phyloP scores from a whole-genome alignment of 2,329 filamentous ascomycete species.

The Trichoderma cornu-damae region DNA sequence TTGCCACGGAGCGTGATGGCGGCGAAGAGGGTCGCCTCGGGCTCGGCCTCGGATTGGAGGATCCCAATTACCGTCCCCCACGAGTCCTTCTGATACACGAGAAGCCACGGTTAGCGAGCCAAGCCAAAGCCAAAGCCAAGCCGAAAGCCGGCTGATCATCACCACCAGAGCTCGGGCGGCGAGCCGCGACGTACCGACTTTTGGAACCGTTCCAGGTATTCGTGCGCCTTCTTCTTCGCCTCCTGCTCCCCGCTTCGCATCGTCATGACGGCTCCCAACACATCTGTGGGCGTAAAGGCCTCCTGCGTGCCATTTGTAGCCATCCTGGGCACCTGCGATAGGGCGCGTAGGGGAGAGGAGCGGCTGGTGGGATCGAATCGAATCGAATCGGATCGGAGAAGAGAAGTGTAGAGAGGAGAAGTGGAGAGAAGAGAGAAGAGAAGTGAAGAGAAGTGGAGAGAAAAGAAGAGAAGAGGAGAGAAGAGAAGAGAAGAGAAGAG shows the following conservation, averaged over 20 bases:
- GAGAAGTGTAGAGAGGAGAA: constrained; percentile 3
- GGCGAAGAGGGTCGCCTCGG: constrained; percentile 88
- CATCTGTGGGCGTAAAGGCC: constrained; percentile 67
- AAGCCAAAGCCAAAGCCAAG: neutral
- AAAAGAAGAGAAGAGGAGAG: too few relatives aligned
- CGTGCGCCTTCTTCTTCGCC: constrained; percentile 83
- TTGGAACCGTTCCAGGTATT: constrained; percentile 91
- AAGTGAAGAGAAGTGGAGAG: constrained; percentile 3
- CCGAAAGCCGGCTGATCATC: neutral
- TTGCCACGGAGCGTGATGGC: constrained; percentile 97
- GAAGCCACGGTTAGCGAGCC: constrained; percentile 18
- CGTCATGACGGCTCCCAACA: constrained; percentile 81
- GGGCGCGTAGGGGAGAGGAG: neutral
- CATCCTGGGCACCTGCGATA: constrained; percentile 46
- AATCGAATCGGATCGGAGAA: too few relatives aligned
- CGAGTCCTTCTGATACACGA: constrained; percentile 66
- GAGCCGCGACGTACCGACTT: constrained; percentile 67
- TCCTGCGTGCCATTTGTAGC: constrained; percentile 60
- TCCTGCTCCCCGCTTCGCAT: constrained; percentile 82
- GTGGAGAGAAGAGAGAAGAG: constrained; percentile 9
- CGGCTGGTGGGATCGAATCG: too few relatives aligned
- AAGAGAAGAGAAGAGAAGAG: neutral
- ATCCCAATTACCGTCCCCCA: constrained; percentile 87
- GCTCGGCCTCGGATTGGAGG: constrained; percentile 72
- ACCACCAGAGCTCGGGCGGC: neutral